phyloP scores from a whole-genome alignment of 495 filamentous ascomycete genomes.

The Clohesyomyces aquaticus region DNA sequence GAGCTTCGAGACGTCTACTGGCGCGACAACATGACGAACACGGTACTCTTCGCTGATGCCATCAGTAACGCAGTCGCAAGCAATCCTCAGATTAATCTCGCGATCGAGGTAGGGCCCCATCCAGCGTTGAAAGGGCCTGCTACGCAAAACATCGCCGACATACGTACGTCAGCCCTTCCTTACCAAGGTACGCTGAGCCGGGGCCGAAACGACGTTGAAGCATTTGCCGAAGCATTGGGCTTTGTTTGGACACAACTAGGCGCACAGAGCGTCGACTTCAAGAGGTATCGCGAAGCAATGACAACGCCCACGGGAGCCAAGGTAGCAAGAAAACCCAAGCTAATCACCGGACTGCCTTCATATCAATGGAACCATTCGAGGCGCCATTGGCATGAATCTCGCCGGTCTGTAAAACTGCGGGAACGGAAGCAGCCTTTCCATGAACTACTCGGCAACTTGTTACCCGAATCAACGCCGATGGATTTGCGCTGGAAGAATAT shows the following conservation, averaged over 20 bases:
- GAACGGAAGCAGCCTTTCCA: neutral
- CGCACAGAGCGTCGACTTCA: too few relatives aligned
- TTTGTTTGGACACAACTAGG: too few relatives aligned
- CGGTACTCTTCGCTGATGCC: slow-evolving; percentile 59
- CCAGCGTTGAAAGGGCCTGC: slow-evolving; percentile 45
- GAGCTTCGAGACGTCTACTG: slow-evolving; percentile 36
- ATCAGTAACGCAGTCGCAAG: slow-evolving; percentile 33
- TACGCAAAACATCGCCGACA: slow-evolving; percentile 29
- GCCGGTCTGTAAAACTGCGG: neutral
- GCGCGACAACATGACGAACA: slow-evolving; percentile 23
- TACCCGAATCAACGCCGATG: neutral
- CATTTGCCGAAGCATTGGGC: slow-evolving; percentile 14
- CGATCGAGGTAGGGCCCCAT: slow-evolving; percentile 48
- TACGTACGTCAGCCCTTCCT: neutral
- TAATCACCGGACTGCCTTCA: neutral
- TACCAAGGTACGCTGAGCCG: slow-evolving; percentile 9
- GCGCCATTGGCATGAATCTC: neutral
- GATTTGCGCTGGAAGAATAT: neutral
- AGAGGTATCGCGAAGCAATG: too few relatives aligned
- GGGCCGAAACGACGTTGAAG: slow-evolving; percentile 15
- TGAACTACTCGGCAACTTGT: neutral
- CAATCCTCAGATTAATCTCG: neutral
- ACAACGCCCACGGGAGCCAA: too few relatives aligned
- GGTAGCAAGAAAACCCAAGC: too few relatives aligned
- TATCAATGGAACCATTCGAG: neutral